Conservation (phyloP, 2,329 filamentous ascomycete genomes). For the Aspergillus aculeatus region DNA sequence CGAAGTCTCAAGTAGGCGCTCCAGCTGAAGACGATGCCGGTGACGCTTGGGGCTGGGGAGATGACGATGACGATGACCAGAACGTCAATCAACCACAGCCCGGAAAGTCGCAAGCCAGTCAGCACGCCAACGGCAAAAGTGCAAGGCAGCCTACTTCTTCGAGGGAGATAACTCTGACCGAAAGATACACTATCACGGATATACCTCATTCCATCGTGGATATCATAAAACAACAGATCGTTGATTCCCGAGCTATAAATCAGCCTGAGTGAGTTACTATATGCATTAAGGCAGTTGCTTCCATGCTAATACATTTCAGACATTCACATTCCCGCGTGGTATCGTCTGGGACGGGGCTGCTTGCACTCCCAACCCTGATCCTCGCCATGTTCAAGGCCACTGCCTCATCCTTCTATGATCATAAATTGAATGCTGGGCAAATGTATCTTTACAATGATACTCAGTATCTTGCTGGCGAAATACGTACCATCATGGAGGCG, state of each 20-base stretch:
- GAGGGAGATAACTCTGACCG: slow-evolving; percentile 73
- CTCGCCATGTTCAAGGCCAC: slow-evolving; percentile 53
- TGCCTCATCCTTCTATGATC: slow-evolving; percentile 47
- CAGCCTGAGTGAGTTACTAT: slow-evolving; percentile 35
- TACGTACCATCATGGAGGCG: slow-evolving; percentile 50
- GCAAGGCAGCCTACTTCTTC: slow-evolving; percentile 22
- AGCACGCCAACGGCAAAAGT: slow-evolving; percentile 25
- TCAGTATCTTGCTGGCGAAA: slow-evolving; percentile 55
- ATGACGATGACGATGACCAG: slow-evolving; percentile 53
- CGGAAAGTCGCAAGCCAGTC: slow-evolving; percentile 17
- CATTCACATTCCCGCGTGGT: slow-evolving; percentile 38
- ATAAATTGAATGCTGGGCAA: slow-evolving; percentile 51
- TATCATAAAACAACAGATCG: slow-evolving; percentile 43
- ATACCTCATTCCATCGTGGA: slow-evolving; percentile 73
- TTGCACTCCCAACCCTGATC: slow-evolving; percentile 48
- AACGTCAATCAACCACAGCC: slow-evolving; percentile 21
- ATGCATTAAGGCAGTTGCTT: background rate
- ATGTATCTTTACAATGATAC: slow-evolving; percentile 68
- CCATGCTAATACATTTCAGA: slow-evolving; percentile 26
- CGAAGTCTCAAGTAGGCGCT: slow-evolving; percentile 18
- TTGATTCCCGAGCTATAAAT: slow-evolving; percentile 41
- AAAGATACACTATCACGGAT: slow-evolving; percentile 84
- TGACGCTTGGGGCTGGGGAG: slow-evolving; percentile 85
- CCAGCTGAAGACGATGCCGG: slow-evolving; percentile 42
- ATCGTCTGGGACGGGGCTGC: slow-evolving; percentile 44